Base-by-base conservation (phyloP, 2,329 filamentous ascomycete genomes). In the Blumeria hordei region DNA sequence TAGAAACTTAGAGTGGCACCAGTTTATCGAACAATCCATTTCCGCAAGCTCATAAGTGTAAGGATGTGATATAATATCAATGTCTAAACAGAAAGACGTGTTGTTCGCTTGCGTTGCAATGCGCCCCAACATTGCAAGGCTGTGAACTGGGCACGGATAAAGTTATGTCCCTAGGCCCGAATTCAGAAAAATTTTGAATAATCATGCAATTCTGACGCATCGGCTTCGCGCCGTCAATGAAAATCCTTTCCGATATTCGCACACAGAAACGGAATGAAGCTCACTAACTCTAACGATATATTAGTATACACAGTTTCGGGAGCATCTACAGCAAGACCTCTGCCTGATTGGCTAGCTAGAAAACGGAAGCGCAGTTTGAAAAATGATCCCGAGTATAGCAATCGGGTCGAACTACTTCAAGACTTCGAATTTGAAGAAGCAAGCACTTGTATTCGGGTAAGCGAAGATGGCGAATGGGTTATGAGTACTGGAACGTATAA, bases 341-440 rank as follows among this genome's bases (percentile, higher is more conserved):
- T 98, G 34, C 92, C 92, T 58, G 92, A 98, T 70, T 98, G 92
- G 88, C 83, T 98, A 58, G 84, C 88, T 36, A 78, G 87, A 60
- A 83, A 87, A 63, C 76, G 90, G 66, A 96, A 95, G 73, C 77
- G 85, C 66, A 93, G 85, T 65, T 71, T 95, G 62, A 96, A 96
- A 69, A 81, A 90, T 61, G 90, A 96, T 65, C 75, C 84, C 57
- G 90, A 95, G 66, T 96, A 90, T 69, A 83, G 88, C 59, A 94
- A 88, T 67, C 83, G 92, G 60, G 82, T 98, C 62, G 92, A 98
- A 68, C 74, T 98, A 56, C 76, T 98, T 39, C 92, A 98, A 64
- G 92, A 98, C 66, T 98, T 98, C 67, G 88, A 93, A 65, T 96
- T 98, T 64, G 88, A 95, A 64, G 88, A 94, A 69, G 90, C 93